A percentile compares a stretch with the other conserved stretches of the same genome.
phyloP scores from a whole-genome alignment of 2,329 filamentous ascomycete genomes.

The Aspergillus costaricaensis region DNA sequence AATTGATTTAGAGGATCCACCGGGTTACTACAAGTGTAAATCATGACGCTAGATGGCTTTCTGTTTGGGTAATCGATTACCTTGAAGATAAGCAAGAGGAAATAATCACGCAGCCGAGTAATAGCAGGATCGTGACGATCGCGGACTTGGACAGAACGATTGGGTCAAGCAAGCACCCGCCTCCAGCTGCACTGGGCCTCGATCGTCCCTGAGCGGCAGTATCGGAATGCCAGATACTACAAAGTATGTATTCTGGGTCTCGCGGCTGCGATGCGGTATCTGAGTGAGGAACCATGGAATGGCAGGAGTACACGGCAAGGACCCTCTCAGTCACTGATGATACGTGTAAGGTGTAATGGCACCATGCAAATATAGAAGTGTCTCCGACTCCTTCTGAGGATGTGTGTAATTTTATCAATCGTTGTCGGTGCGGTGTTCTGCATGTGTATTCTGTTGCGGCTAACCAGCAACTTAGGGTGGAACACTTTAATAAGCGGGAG shows the following conservation, averaged over 20 bases:
- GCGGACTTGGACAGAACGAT: not conserved
- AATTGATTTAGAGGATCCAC: not conserved
- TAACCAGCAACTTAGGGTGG: too few species aligned
- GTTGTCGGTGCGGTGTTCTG: not conserved
- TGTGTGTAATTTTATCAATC: not conserved
- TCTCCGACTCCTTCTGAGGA: not conserved
- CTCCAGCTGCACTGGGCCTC: not conserved
- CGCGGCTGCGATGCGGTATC: not conserved
- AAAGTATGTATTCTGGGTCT: not conserved
- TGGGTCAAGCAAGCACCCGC: not conserved
- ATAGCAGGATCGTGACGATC: not conserved
- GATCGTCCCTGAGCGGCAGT: not conserved
- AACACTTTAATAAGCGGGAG: too few species aligned
- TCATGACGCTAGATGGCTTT: not conserved
- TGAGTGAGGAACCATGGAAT: not conserved
- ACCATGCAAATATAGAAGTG: not conserved
- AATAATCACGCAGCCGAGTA: not conserved
- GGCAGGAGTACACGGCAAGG: not conserved
- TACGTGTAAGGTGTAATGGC: not conserved
- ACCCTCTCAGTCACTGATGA: not conserved
- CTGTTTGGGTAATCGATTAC: not conserved
- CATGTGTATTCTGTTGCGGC: not conserved
- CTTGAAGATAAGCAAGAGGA: not conserved
- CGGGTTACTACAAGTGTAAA: not conserved
- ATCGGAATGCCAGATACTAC: not conserved